Evolutionary conservation across 345 rosid genomes (phyloP).

Genomic region (Gossypium mustelinum): DNA sequence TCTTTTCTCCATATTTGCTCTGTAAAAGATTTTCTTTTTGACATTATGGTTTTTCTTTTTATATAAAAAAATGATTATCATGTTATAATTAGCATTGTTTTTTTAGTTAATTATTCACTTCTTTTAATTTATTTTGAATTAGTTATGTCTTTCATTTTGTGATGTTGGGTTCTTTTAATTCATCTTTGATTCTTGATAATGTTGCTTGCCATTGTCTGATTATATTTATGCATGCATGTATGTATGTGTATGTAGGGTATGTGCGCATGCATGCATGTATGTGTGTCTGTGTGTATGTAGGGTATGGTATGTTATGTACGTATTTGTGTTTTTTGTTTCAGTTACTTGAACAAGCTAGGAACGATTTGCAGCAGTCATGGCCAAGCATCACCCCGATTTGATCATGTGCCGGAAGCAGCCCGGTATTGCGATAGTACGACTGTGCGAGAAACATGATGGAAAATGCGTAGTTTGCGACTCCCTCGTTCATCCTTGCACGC

Average conservation of each 20-base stretch:
- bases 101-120: neutral
- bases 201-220: neutral
- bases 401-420: conserved; percentile 78
- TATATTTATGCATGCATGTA: neutral
- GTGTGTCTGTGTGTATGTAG: no score
- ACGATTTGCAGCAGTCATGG: conserved; percentile 30
- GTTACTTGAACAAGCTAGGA: neutral
- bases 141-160: neutral
- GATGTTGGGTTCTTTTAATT: neutral
- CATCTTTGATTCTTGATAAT: neutral
- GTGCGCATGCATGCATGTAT: no score
- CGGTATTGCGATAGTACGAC: conserved; percentile 62
- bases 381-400: conserved; percentile 75
- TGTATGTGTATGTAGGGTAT: no score
- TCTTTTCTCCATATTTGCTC: neutral
- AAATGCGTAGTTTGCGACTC: conserved; percentile 69
- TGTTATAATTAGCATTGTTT: neutral
- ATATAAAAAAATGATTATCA: neutral
- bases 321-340: neutral
- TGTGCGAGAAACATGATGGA: conserved; percentile 61
- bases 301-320: no score
- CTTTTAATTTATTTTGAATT: neutral
- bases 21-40: neutral
- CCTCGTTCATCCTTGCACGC: conserved; percentile 68
- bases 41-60: neutral